A percentile compares a stretch with the other conserved stretches of the same genome.
Conservation (phyloP, 345 rosid species). For the Leavenworthia alabamica region DNA sequence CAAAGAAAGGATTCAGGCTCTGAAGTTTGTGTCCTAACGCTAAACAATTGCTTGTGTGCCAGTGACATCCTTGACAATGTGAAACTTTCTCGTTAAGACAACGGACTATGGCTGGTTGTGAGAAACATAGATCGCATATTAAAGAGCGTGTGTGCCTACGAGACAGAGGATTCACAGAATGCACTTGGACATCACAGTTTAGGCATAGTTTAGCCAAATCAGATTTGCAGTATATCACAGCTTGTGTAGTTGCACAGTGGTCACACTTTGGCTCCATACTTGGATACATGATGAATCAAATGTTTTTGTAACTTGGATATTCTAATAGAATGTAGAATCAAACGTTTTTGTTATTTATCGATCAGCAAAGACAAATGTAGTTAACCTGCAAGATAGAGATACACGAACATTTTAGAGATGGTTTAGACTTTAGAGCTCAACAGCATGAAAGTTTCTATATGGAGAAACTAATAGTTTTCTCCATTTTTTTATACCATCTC, state of each 20-base stretch:
- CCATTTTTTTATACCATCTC: no score
- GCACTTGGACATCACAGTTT: slow-evolving; percentile 56
- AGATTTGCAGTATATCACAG: slow-evolving; percentile 61
- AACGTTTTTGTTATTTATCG: neutral
- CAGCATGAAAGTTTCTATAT: no score
- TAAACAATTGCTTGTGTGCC: slow-evolving; percentile 39
- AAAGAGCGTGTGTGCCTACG: slow-evolving; percentile 56
- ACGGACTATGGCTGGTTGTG: slow-evolving; percentile 42
- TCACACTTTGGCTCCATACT: slow-evolving; percentile 50
- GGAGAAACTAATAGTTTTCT: no score
- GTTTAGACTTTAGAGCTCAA: neutral
- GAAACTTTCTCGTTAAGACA: slow-evolving; percentile 53
- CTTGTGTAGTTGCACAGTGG: slow-evolving; percentile 41
- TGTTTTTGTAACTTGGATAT: neutral
- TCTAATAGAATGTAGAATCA: neutral
- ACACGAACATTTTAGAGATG: slow-evolving; percentile 7
- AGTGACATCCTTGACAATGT: slow-evolving; percentile 58
- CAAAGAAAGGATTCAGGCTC: slow-evolving; percentile 39
- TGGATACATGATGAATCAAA: slow-evolving; percentile 1
- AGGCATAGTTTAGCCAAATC: slow-evolving; percentile 65
- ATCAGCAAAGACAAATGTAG: neutral
- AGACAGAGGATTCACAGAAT: slow-evolving; percentile 62
- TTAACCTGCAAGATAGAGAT: slow-evolving; percentile 5
- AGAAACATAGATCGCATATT: slow-evolving; percentile 55
- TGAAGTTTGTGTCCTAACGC: slow-evolving; percentile 41